Evolutionary conservation across 225 moss, liverwort and hornwort species (phyloP), one percentile per base, ranked within the genome.

Genomic region (Sphagnum tenellum): DNA sequence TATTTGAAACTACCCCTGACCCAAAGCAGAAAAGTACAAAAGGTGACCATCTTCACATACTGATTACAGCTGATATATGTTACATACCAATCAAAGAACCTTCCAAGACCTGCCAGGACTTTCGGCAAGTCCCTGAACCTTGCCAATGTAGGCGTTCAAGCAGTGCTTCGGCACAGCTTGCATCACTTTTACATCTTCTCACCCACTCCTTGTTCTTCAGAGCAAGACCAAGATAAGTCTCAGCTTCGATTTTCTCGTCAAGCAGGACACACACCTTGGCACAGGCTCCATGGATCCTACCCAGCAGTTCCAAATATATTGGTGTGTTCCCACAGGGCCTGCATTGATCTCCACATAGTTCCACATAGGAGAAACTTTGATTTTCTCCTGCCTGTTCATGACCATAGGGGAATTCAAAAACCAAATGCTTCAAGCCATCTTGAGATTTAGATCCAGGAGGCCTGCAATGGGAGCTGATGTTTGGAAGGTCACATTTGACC

Each of bases 121-220:
- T 61, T 12, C 69, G 47, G 49, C 69, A 69, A 61, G 6, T 69
- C 47, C 69, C 61, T 9, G 69, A 47, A 2, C 61, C 60, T n/a
- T 61, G 60, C 49, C 49, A 69, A 3, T 69, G 60, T 50, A 69
- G 44, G 3, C 50, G 50, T 9, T 61, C 69, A 11, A 69, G 59
- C 49, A 69, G 59, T 7, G 60, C 52, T 54, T 61, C 49, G 5
- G 61, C 69, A 47, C 61, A 60, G 45, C 49, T 49, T 7, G 69
- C 60, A 3, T 60, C 69, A 8, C 50, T 50, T 50, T 60, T 45
- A 52, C 44, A 69, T 5, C 50, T 12, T 7, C 60, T 61, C 8
- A 54, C 60, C 69, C 69, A 69, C 69, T 61, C 69, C 48, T 52
- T 69, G 46, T 69, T 61, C 50, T 47, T 50, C 8, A 69, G 58